Conservation (phyloP, 73 alveolate species). For the Uronychia setigera region DNA sequence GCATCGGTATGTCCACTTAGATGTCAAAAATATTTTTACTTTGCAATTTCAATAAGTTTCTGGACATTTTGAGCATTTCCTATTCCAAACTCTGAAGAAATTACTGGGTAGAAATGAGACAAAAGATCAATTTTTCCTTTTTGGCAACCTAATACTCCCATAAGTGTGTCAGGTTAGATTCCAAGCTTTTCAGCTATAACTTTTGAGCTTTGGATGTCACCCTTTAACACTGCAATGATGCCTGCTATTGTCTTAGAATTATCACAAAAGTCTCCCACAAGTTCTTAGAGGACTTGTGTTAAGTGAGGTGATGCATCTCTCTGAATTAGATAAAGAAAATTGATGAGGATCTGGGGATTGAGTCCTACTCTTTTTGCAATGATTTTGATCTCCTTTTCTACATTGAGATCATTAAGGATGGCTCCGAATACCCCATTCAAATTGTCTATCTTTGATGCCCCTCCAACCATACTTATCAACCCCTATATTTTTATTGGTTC, state of each 20-base stretch:
- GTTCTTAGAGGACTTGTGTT: conserved; percentile 4
- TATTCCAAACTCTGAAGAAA: conserved; percentile 6
- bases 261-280: conserved; percentile 1
- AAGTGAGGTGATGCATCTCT: background rate
- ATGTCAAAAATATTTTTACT: no score
- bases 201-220: conserved; percentile 3
- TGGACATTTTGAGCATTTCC: background rate
- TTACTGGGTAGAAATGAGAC: background rate
- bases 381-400: conserved; percentile 24
- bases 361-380: conserved; percentile 14
- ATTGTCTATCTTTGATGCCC: background rate
- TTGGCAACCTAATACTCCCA: conserved; percentile 27
- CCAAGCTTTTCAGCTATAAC: conserved; percentile 11
- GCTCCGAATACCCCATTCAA: conserved; percentile 30
- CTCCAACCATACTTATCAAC: conserved; percentile 5
- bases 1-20: conserved; percentile 1
- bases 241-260: conserved; percentile 4
- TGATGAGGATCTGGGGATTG: background rate
- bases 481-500: background rate
- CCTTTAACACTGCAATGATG: conserved; percentile 9
- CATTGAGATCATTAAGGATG: conserved; percentile 8
- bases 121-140: background rate
- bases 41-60: background rate
- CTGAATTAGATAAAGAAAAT: conserved; percentile 1
- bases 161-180: conserved; percentile 2